Base-by-base conservation (phyloP, 2,329 filamentous ascomycete species). In the Fusarium begoniae region DNA sequence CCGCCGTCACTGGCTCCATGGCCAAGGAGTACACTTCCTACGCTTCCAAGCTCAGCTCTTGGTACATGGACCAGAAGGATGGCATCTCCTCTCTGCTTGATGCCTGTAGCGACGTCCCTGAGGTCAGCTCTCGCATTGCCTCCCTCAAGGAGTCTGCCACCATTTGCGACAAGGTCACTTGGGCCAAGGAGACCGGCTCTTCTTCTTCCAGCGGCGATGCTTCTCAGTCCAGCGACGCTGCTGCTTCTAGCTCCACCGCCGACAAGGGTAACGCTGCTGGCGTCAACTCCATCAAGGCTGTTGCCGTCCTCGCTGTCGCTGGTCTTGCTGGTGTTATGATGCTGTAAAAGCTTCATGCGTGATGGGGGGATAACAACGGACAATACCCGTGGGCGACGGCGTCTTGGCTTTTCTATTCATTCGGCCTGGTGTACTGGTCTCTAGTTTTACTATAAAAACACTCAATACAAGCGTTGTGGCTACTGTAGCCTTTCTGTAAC, bases 51-150 rank as follows among this genome's bases (percentile, higher is more conserved):
- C 61, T 78, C 14, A 66, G 73, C 18, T 76, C 73, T 54, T 81
- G 78, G 77, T 74, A 77, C 40, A 45, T 53, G 0, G 71, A 69
- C 14, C 66, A 78, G 30, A 64, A 51, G 35, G 66, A 59, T 6
- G 75, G 69, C 2, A 40, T 79, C 24, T 69, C 67, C 8, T 70
- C 70, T 43, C 51, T 81, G 10, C 32, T 76, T 38, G 62, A 74
- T 2, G 79, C 79, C 14, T 81, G 79, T 63, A 78, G 70, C 60
- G 79, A 81, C n/a, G 77, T 80, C 15, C 77, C 78, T 26, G 76
- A 67, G 56, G 35, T 78, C 22, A 66, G 53, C 24, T 64, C 51
- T 20, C 18, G 54, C 13, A n/a, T 77, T 12, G 72, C 47, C 2
- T 37, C 40, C 12, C 15, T 69, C 2, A 64, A 59, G 24, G 41